phyloP scores from a whole-genome alignment of 1,284 basidiomycete genomes.

The Apiotrichum porosum region DNA sequence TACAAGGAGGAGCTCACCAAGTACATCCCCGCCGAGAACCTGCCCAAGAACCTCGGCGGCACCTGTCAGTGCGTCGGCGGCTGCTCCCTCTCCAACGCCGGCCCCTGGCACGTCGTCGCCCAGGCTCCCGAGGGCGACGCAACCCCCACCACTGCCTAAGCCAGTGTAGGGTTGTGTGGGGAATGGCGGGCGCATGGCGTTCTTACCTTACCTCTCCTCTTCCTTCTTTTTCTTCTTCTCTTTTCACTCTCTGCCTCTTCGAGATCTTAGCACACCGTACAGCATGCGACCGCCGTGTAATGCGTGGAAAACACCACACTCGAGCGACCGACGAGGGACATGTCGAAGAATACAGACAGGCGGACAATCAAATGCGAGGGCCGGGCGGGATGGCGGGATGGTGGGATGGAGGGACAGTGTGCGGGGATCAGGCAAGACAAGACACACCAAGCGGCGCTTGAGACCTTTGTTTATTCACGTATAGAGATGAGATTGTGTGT shows the following conservation, averaged over 20 bases:
- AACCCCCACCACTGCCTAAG: background rate
- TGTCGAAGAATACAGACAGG: no score
- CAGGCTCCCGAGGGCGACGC: background rate
- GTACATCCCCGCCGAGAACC: conserved; percentile 76
- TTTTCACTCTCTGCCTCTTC: background rate
- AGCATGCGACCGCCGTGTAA: conserved; percentile 1
- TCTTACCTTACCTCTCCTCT: no score
- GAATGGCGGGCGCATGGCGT: no score
- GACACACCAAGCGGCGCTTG: no score
- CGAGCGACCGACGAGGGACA: no score
- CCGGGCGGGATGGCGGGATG: no score
- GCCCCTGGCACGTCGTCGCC: conserved; percentile 72
- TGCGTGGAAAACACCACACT: background rate
- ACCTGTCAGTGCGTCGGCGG: conserved; percentile 71
- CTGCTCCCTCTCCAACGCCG: conserved; percentile 83
- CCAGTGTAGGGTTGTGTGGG: background rate
- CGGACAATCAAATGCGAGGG: no score
- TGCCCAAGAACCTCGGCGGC: conserved; percentile 84
- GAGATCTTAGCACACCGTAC: conserved; percentile 3
- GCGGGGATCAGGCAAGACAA: no score
- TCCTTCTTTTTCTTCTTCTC: background rate
- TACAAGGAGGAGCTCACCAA: conserved; percentile 64
- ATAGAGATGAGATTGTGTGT: no score
- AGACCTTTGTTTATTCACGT: no score
- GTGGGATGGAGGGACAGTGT: no score